A percentile compares a stretch with the other conserved stretches of the same genome.
These are phyloP conservation scores for Alternaria sp. DNA, from an alignment of 2,329 filamentous ascomycete species.

Conservation along the genomic window DNA sequence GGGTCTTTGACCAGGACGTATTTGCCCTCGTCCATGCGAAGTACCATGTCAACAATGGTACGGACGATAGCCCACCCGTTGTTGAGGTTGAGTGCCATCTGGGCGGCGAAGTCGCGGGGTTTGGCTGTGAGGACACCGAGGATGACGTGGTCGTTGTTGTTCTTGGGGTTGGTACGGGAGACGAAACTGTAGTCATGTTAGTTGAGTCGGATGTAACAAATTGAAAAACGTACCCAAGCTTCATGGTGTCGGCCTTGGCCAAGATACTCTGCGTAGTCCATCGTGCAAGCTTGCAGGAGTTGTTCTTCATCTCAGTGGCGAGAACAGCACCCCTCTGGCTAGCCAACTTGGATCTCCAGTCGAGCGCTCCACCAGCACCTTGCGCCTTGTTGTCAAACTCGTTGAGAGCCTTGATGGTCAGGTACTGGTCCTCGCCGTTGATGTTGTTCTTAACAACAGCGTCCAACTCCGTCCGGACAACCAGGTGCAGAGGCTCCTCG, in stretches of 20 bases:
- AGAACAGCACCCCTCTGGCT: constrained; percentile 96
- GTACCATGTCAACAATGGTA: constrained; percentile 94
- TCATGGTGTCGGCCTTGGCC: constrained; percentile 97
- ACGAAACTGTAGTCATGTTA: constrained; percentile 73
- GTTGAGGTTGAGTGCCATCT: constrained; percentile 97
- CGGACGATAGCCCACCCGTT: constrained; percentile 99
- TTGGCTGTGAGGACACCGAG: constrained; percentile 98
- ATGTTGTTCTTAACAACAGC: constrained; percentile 95
- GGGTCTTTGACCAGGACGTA: constrained; percentile 86
- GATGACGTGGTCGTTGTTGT: constrained; percentile 91
- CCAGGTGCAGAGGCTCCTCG: constrained; percentile 88
- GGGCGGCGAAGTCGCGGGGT: constrained; percentile 91
- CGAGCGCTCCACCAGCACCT: constrained; percentile 89
- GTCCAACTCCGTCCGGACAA: constrained; percentile 94
- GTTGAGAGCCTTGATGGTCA: constrained; percentile 95
- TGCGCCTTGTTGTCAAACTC: constrained; percentile 99
- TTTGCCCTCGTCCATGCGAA: constrained; percentile 79
- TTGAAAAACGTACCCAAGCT: constrained; percentile 76
- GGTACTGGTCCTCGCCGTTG: constrained; percentile 86
- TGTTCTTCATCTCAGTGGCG: constrained; percentile 99
- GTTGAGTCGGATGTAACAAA: neutral
- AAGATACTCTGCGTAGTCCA: constrained; percentile 98
- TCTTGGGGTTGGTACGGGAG: constrained; percentile 89
- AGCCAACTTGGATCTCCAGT: constrained; percentile 95
- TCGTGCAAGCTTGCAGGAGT: constrained; percentile 96